Base-by-base conservation (phyloP, 2,329 filamentous ascomycete genomes). In the Phoma sp. region DNA sequence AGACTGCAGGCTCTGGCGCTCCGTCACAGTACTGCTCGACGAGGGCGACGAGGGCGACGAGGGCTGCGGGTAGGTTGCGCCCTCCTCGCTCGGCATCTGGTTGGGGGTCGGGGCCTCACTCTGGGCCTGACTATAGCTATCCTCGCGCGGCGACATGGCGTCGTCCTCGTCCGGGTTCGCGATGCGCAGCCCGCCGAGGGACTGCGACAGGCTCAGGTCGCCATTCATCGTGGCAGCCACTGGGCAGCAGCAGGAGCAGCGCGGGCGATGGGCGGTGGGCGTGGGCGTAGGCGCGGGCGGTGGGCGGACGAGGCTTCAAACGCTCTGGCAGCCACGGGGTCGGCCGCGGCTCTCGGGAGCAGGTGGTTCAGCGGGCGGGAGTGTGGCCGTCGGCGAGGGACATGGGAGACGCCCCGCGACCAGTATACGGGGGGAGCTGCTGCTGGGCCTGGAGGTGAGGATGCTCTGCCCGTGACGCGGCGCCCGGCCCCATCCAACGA, bases 101-200 rank as follows among this genome's bases (percentile, higher is more conserved):
- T 10, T 29, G 27, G 9, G 8, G 27, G 8, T 29, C 8, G 9
- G 27, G 27, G 8, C 12, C 27, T 29, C 1, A 3, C 29, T 31
- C 29, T 31, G 29, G 29, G 9, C 10, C 29, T 4, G 39, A 36
- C 25, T 39, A 38, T 44, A 51, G 46, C 44, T 38, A 19, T 24
- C 41, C 17, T 40, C 33, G 8, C 3, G 53, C 38, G 70, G 67
- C 48, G 71, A 63, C 9, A 62, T 55, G 44, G 55, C 58, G 58
- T 80, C 80, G 58, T 85, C 83, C 78, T 95, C 87, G 79, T 97
- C 93, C 51, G 94, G 94, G 77, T 98, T 99, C 69, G 95, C 94
- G 76, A 99, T 98, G 76, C 94, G 91, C 77, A 99, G 82, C 70
- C 94, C 94, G 72, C 95, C 95, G 71, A 98, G 84, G 72, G 92